Evolutionary conservation across 306 rosid species (phyloP), one percentile per base, ranked within the genome.

Genomic region (Lupinus albus): DNA sequence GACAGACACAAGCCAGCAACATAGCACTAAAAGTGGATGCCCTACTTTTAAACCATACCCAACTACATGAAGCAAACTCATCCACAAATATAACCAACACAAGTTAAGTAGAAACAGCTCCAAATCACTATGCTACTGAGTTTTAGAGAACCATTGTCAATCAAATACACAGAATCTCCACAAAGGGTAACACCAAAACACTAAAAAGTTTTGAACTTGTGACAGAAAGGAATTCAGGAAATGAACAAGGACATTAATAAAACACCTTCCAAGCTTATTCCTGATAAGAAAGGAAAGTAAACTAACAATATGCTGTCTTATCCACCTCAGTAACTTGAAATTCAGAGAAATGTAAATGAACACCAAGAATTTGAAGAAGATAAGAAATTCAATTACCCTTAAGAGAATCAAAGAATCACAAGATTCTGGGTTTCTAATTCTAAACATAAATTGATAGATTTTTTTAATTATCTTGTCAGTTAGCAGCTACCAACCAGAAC

Each of bases 31-130:
- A 67, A 85, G 68, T 15, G 83, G 81, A 85, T 81, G 91, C 78
- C 86, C 88, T 79, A 79, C 79, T 74, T 80, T 85, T 33, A 81
- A 74, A 45, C 85, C 80, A 68, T 81, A 85, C 72, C 81, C 95
- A 73, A 83, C 80, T n/a, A 88, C 84, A 85, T 69, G 78, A 61
- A 83, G 73, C 70, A 85, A 69, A 74, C 86, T 80, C 90, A 87
- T 83, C 85, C 83, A 83, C 85, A 41, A 67, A 79, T 67, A 74
- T 71, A 77, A 71, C 79, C 84, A 78, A 72, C 77, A 70, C 78
- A 83, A 55, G 71, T 30, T 79, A 76, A 70, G 78, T 8, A 14
- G 42, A 60, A 65, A 76, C 81, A 73, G 83, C 79, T 49, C 62
- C 77, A 71, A 67, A 61, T 53, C 30, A 77, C 78, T 77, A 36